These are phyloP conservation scores for Leccinum subgranulosum DNA, from an alignment of 768 basidiomycete species.

Conservation along the genomic window DNA sequence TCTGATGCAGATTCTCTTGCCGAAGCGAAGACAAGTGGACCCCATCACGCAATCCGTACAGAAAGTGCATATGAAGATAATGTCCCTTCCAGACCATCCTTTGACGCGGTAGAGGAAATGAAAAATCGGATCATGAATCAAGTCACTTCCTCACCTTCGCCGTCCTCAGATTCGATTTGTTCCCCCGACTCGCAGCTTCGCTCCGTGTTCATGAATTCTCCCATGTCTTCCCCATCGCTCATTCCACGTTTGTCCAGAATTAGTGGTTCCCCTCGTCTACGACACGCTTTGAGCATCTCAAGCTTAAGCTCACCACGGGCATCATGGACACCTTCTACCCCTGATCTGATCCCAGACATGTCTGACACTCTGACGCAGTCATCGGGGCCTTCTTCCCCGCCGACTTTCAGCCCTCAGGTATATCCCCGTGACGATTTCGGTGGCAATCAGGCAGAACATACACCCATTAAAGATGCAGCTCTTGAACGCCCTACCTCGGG, in stretches of 20 bases:
- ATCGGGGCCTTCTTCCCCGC: conserved; percentile 53
- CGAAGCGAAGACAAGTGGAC: conserved; percentile 11
- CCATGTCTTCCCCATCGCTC: conserved; percentile 16
- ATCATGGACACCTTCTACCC: conserved; percentile 46
- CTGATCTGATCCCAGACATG: conserved; percentile 57
- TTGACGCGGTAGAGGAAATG: conserved; percentile 61
- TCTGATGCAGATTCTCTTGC: conserved; percentile 6
- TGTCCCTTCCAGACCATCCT: conserved; percentile 30
- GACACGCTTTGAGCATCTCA: conserved; percentile 27
- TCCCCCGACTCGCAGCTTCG: conserved; percentile 14
- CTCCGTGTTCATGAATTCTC: conserved; percentile 9
- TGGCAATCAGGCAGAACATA: conserved; percentile 5
- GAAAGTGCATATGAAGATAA: conserved; percentile 15
- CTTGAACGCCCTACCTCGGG: conserved; percentile 16
- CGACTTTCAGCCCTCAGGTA: conserved; percentile 33
- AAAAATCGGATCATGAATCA: conserved; percentile 51
- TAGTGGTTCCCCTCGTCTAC: conserved; percentile 26
- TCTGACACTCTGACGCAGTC: conserved; percentile 59
- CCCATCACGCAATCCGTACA: conserved; percentile 5
- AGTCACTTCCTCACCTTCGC: conserved; percentile 23
- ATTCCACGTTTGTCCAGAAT: conserved; percentile 29
- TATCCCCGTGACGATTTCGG: conserved; percentile 11
- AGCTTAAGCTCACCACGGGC: conserved; percentile 25
- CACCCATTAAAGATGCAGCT: conserved; percentile 3
- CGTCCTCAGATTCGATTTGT: conserved; percentile 15